Base-by-base conservation (phyloP, 768 basidiomycete genomes). In the Tylopilus intermedius region DNA sequence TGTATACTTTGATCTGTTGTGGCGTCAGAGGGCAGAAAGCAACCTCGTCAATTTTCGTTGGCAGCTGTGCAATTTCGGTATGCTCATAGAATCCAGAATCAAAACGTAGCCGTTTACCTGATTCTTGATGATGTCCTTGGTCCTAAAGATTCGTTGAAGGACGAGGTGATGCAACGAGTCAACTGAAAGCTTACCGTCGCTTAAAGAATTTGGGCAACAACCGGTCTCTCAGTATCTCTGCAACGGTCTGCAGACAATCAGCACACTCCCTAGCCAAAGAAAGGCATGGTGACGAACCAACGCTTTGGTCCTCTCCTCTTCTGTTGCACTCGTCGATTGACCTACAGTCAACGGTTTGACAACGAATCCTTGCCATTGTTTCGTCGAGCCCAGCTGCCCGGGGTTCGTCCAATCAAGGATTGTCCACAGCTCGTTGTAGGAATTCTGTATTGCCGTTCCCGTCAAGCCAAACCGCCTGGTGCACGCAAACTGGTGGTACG, bases 391-490 rank as follows among this genome's bases (percentile, higher is more conserved):
- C 8, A 95, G 67, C 24, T 74, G 72, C 0, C 85, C 89, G 0
- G 93, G 92, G 55, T 85, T 88, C n/a, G 87, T 86, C 88, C 92
- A 97, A 63, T 95, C 83, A 30, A 97, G 71, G 32, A 99, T 83
- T 1, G 90, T 89, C 88, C 92, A 94, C 59, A 97, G 74, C 66
- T 98, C 95, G 40, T 81, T 78, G 63, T 94, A 94, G 1, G 83
- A 80, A 60, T 97, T 99, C 63, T 98, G 95, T 33, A 88, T 79
- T 8, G 83, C 78, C n/a, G 78, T 80, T 8, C 90, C 93, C 0
- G 94, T 96, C 42, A 98, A 74, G 0, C 92, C 95, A 60, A 95
- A 92, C 3, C 94, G 84, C 14, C 73, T 67, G 27, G 57, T 58
- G 63, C 89, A 92, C 0, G 67, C 44, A 61, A 96, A 90, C 47